A percentile compares a stretch with the other conserved stretches of the same genome.
Evolutionary conservation across 106 monocot species (phyloP).

Genomic region (Dendrobium officinale): DNA sequence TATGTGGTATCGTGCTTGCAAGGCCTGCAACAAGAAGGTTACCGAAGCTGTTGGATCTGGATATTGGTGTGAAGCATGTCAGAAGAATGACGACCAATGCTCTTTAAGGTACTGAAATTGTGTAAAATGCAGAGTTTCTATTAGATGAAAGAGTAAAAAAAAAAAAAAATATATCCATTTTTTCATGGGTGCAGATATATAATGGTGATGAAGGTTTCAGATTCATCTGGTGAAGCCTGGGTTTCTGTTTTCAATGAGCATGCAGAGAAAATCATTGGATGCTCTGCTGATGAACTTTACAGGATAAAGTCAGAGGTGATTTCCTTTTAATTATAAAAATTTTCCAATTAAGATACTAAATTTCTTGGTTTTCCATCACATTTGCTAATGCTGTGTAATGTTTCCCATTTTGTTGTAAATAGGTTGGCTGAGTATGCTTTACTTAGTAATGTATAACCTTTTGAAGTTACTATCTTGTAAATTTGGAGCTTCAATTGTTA

Average conservation of each 20-base stretch:
- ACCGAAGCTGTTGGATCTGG: slow-evolving; percentile 82
- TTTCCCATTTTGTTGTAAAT: too few species aligned
- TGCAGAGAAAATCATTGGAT: slow-evolving; percentile 90
- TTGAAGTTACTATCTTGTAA: too few species aligned
- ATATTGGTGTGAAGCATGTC: slow-evolving; percentile 94
- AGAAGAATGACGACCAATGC: slow-evolving; percentile 80
- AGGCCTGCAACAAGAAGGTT: slow-evolving; percentile 93
- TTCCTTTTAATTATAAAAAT: not conserved
- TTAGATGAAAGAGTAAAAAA: not conserved
- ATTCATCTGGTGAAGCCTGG: slow-evolving; percentile 88
- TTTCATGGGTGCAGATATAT: slow-evolving; percentile 49
- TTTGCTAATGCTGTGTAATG: too few species aligned
- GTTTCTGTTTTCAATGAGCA: slow-evolving; percentile 88
- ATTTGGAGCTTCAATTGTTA: too few species aligned
- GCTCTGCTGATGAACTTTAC: slow-evolving; percentile 87
- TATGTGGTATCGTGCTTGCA: slow-evolving; percentile 99
- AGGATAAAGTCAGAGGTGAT: slow-evolving; percentile 65
- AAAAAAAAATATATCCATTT: not conserved
- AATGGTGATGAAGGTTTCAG: slow-evolving; percentile 79
- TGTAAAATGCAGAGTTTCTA: not conserved
- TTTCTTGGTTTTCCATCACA: too few species aligned
- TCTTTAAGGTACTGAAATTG: slow-evolving; percentile 54
- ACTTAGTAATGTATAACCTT: too few species aligned
- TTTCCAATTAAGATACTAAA: too few species aligned
- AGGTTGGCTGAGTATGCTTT: too few species aligned